phyloP scores from a whole-genome alignment of 2,329 filamentous ascomycete species.

The Penicillium sp. region DNA sequence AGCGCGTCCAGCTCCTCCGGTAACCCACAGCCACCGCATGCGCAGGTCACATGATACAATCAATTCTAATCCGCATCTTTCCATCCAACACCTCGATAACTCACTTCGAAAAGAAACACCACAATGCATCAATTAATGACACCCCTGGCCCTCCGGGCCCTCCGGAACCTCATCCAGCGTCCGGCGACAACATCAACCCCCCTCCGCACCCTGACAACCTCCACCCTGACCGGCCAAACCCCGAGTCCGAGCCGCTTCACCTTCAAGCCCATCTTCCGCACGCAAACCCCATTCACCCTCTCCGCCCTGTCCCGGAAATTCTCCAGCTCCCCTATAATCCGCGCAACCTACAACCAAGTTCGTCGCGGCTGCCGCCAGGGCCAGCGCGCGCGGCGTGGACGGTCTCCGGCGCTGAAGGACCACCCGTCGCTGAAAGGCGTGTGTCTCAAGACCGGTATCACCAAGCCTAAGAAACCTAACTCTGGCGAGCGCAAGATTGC shows the following conservation, averaged over 20 bases:
- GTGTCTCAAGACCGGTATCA: slow-evolving; percentile 88
- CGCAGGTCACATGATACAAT: slow-evolving; percentile 30
- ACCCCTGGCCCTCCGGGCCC: slow-evolving; percentile 34
- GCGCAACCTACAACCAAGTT: slow-evolving; percentile 72
- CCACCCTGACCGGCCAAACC: slow-evolving; percentile 21
- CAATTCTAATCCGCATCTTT: slow-evolving; percentile 17
- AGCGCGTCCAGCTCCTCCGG: slow-evolving; percentile 41
- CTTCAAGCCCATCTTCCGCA: slow-evolving; percentile 33
- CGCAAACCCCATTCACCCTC: slow-evolving; percentile 23
- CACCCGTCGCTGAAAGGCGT: slow-evolving; percentile 91
- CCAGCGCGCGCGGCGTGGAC: slow-evolving; percentile 78
- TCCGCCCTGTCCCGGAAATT: slow-evolving; percentile 46
- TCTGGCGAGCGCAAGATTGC: slow-evolving; percentile 96
- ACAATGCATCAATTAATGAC: slow-evolving; percentile 37
- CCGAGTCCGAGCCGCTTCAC: slow-evolving; percentile 20
- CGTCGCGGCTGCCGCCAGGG: slow-evolving; percentile 72
- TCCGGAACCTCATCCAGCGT: slow-evolving; percentile 34
- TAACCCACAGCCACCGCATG: slow-evolving; percentile 20
- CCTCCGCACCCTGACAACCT: slow-evolving; percentile 25
- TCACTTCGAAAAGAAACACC: slow-evolving; percentile 12
- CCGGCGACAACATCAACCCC: slow-evolving; percentile 21
- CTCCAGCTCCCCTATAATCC: slow-evolving; percentile 56
- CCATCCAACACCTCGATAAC: background rate
- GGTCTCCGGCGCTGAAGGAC: slow-evolving; percentile 76
- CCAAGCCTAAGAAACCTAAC: slow-evolving; percentile 97